Conservation (phyloP, 192 early-diverging fungal genomes). For the Coemansia sp. region DNA sequence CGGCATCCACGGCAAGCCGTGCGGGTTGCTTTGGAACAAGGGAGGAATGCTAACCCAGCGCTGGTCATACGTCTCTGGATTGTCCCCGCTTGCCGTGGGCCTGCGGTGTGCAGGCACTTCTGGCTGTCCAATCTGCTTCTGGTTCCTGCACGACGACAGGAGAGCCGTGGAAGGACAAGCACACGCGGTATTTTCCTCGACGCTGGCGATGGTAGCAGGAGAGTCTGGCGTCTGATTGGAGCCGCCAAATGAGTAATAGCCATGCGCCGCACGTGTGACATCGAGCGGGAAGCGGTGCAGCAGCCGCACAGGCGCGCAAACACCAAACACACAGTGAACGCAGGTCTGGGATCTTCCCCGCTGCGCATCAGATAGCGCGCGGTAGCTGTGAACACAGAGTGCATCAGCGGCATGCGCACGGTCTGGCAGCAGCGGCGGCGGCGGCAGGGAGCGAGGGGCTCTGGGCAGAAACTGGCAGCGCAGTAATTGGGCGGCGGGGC, state of each 20-base stretch:
- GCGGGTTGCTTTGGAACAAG: no score
- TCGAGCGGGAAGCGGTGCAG: not conserved
- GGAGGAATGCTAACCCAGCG: not conserved
- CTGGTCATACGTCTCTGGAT: not conserved
- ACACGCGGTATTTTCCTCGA: no score
- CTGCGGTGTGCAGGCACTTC: not conserved
- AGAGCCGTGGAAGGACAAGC: no score
- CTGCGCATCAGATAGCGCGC: not conserved
- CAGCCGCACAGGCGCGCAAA: no score
- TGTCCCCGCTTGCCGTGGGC: not conserved
- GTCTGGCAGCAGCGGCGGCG: not conserved
- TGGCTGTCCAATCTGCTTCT: not conserved
- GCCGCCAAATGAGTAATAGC: not conserved
- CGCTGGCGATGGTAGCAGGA: no score
- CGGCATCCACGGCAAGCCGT: not conserved
- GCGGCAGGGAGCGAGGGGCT: not conserved
- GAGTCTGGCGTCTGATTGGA: not conserved
- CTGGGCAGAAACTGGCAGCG: not conserved
- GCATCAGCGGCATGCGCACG: not conserved
- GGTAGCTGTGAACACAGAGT: not conserved
- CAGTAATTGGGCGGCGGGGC: not conserved
- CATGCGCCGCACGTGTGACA: not conserved
- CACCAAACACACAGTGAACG: no score
- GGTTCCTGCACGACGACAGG: not conserved
- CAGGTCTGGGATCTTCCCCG: no score